These are phyloP conservation scores for Trifolium dubium DNA, from an alignment of 306 rosid species.

Conservation along the genomic window DNA sequence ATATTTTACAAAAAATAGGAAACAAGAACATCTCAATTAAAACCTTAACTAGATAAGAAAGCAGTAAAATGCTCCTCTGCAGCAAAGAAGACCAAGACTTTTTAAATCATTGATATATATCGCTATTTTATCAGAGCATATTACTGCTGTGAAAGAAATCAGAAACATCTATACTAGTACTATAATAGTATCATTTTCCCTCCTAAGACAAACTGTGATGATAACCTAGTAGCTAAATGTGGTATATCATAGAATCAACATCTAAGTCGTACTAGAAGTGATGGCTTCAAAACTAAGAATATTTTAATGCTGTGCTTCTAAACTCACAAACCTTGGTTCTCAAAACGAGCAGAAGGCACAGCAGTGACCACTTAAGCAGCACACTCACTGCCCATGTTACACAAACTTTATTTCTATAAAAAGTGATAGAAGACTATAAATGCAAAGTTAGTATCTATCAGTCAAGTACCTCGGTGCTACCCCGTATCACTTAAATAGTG, in stretches of 20 bases:
- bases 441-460: conserved; percentile 24
- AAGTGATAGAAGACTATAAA: conserved; percentile 6
- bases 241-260: conserved; percentile 9
- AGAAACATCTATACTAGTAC: not conserved
- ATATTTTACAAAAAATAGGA: conserved; percentile 39
- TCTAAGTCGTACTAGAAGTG: conserved; percentile 13
- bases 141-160: conserved; percentile 2
- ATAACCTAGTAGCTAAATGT: conserved; percentile 12
- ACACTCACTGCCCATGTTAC: conserved; percentile 15
- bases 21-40: conserved; percentile 36
- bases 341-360: conserved; percentile 18
- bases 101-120: conserved; percentile 21
- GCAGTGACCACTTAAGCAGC: conserved; percentile 28
- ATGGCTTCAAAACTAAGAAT: conserved; percentile 14
- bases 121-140: conserved; percentile 20
- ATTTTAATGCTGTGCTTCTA: not conserved
- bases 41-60: conserved; percentile 20
- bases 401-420: conserved; percentile 29
- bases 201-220: conserved; percentile 3
- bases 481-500: conserved; percentile 3
- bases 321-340: conserved; percentile 23
- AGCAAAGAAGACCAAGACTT: conserved; percentile 18
- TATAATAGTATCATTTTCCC: conserved; percentile 1
- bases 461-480: not conserved
- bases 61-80: conserved; percentile 29